Base-by-base conservation (phyloP, 2,329 filamentous ascomycete species). In the Colletotrichum cordylinicola region DNA sequence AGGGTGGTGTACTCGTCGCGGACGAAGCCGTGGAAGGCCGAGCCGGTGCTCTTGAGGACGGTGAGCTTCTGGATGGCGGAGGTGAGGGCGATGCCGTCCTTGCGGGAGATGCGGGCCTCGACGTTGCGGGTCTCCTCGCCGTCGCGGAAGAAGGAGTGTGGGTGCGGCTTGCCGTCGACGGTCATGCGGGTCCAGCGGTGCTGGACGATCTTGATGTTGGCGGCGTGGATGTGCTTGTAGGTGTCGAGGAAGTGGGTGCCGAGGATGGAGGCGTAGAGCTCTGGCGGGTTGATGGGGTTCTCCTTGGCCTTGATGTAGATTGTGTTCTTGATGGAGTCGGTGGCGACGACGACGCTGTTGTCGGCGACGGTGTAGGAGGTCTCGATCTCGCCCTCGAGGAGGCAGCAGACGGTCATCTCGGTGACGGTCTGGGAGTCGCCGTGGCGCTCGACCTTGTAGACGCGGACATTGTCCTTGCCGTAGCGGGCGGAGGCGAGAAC, bases 311-410 rank as follows among this genome's bases (percentile, higher is more conserved):
- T 94, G 87, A 99, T 96, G 89, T 97, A 98, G 83, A 95, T 93
- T 81, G 94, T 98, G 87, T 99, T 98, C 89, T 99, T 99, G 88
- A 98, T 98, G 31, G 96, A 96, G 86, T 99, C 97, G 77, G 97
- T 99, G 78, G 97, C 96, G 77, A 99, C 96, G 75, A 99, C 92
- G 79, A 98, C 95, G 81, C 93, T 94, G 90, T 99, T 99, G 88
- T 99, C 96, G 80, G 95, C 96, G 82, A 91, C 86, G 77, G 96
- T 99, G 90, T 98, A 99, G 78, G 95, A 98, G 78, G 82, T 91
- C 70, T 97, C 95, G 80, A 99, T 98, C 75, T 96, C 94, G 80
- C 97, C 97, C 88, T 98, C 96, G 35, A 99, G 91, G 67, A 98
- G 90, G 78, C 96, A 95, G 87, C 95, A 95, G 80, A 99, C 94